Percentiles rank a stretch among this genome's conserved stretches.
Conservation (phyloP, 352 stramenopile genomes). For the Phytophthora cactorum region DNA sequence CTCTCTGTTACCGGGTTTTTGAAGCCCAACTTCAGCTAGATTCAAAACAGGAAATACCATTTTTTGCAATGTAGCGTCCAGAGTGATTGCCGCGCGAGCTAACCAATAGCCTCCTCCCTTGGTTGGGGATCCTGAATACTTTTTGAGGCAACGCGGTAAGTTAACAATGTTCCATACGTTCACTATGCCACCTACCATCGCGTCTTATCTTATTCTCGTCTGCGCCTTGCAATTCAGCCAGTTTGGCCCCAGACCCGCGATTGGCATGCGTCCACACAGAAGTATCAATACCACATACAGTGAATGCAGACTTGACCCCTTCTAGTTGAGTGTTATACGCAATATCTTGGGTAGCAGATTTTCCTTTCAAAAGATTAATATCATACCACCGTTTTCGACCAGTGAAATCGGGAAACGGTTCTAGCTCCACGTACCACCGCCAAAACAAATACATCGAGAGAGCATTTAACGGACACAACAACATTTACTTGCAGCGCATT, state of each 20-base stretch:
- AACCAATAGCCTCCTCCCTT: no score
- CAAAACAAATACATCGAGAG: background rate
- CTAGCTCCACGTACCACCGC: conserved; percentile 5
- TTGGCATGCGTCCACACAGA: conserved; percentile 9
- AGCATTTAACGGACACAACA: conserved; percentile 11
- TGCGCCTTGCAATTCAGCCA: background rate
- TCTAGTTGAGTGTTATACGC: conserved; percentile 12
- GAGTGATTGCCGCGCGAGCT: no score
- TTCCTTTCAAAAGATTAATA: background rate
- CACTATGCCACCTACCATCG: background rate
- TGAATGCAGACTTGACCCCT: conserved; percentile 2
- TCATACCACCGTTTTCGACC: background rate
- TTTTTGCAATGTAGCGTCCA: no score
- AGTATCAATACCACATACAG: conserved; percentile 2
- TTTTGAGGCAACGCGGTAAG: no score
- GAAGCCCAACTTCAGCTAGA: no score
- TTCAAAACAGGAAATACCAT: no score
- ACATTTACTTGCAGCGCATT: conserved; percentile 1
- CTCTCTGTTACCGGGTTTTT: no score
- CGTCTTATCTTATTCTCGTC: conserved; percentile 8
- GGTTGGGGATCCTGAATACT: no score
- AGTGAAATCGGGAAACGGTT: conserved; percentile 1
- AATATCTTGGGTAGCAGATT: background rate
- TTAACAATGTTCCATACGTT: no score
- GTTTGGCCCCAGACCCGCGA: conserved; percentile 5